These are phyloP conservation scores for Myxozyma kluyveri DNA, from an alignment of 805 yeast species.

Conservation along the genomic window DNA sequence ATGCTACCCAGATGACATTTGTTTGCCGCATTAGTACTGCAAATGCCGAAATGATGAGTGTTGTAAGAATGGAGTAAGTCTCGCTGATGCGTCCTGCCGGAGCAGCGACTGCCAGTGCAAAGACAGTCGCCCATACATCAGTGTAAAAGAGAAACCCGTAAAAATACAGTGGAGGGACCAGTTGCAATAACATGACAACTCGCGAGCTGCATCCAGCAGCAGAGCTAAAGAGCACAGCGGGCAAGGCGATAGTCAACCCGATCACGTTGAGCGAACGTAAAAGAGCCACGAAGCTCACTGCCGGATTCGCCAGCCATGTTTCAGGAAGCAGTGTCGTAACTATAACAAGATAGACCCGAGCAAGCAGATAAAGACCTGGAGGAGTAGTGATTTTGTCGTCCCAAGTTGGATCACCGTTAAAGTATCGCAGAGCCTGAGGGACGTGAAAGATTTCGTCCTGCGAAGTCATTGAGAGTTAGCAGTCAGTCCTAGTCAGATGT, in stretches of 20 bases:
- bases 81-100: constrained; percentile 3
- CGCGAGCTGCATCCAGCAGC: constrained; percentile 2
- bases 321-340: constrained; percentile 8
- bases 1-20: constrained; percentile 73
- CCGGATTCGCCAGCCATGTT: not conserved
- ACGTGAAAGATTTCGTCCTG: constrained; percentile 86
- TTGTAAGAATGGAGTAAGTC: not conserved
- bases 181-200: constrained; percentile 8
- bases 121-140: constrained; percentile 84
- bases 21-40: constrained; percentile 86
- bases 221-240: constrained; percentile 35
- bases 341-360: not conserved
- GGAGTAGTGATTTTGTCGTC: constrained; percentile 94
- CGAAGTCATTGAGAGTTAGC: constrained; percentile 2
- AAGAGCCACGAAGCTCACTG: constrained; percentile 18
- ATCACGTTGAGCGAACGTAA: constrained; percentile 60
- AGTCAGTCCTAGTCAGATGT: not conserved
- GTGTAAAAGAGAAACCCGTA: constrained; percentile 83
- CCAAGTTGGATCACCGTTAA: constrained; percentile 68
- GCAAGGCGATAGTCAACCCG: constrained; percentile 60
- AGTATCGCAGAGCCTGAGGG: constrained; percentile 69
- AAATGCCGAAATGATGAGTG: constrained; percentile 22
- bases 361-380: constrained; percentile 60
- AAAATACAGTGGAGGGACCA: constrained; percentile 70
- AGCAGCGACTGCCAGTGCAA: constrained; percentile 54